These are phyloP conservation scores for Grosmannia serpens DNA, from an alignment of 2,329 filamentous ascomycete genomes.

Conservation along the genomic window DNA sequence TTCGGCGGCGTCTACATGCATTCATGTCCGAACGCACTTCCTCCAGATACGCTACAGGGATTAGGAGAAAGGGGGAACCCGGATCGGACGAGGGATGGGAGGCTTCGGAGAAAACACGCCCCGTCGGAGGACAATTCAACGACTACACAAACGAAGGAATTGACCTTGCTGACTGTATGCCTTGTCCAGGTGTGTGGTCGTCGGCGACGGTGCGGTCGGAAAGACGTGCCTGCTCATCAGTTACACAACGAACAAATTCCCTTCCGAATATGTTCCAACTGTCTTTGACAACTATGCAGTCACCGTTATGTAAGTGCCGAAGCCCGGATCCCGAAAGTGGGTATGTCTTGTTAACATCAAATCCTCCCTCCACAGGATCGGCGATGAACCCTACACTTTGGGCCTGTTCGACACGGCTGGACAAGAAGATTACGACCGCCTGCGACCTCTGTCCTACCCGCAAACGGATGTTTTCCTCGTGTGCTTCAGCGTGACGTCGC, in stretches of 20 bases:
- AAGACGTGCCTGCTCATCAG: constrained; percentile 99
- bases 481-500: constrained; percentile 96
- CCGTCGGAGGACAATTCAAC: background rate
- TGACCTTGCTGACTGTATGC: constrained; percentile 1
- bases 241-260: constrained; percentile 99
- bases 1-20: background rate
- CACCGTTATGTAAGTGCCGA: constrained; percentile 83
- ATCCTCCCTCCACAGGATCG: constrained; percentile 60
- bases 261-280: constrained; percentile 97
- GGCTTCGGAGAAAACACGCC: background rate
- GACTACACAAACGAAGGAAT: background rate
- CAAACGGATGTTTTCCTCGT: constrained; percentile 98
- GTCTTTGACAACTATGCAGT: constrained; percentile 99
- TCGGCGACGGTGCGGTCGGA: constrained; percentile 97
- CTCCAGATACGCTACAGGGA: background rate
- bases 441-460: constrained; percentile 91
- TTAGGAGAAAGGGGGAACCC: background rate
- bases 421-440: constrained; percentile 98
- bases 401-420: constrained; percentile 97
- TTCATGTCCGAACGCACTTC: background rate
- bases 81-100: background rate
- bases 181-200: constrained; percentile 75
- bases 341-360: background rate
- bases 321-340: background rate
- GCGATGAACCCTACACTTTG: constrained; percentile 94